Percentiles rank a stretch among this genome's conserved stretches.
Evolutionary conservation across 2,329 filamentous ascomycete species (phyloP).

Genomic region (Sporothrix brunneoviolacea): DNA sequence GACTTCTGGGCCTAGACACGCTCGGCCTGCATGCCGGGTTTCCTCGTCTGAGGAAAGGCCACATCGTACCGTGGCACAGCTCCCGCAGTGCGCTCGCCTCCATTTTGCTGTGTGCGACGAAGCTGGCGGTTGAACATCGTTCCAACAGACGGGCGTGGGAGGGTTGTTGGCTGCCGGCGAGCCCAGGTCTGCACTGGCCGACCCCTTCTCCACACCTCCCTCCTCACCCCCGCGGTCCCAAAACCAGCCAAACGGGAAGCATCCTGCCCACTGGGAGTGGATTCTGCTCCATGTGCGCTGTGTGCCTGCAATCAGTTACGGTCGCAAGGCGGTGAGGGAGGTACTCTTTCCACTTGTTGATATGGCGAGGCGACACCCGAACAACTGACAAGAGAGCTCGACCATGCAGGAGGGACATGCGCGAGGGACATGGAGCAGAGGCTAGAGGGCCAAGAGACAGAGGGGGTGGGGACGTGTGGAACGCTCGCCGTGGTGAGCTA

Average conservation of each 20-base stretch:
- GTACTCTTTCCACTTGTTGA: not conserved
- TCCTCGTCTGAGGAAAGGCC: not conserved
- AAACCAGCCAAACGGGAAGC: conserved; percentile 17
- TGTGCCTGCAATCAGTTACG: conserved; percentile 5
- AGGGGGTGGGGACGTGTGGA: conserved; percentile 10
- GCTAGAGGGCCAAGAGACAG: too few species aligned
- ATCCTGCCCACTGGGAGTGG: conserved; percentile 14
- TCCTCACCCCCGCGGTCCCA: conserved; percentile 14
- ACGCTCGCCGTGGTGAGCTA: conserved; percentile 7
- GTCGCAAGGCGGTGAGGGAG: conserved; percentile 14
- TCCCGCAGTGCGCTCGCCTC: not conserved
- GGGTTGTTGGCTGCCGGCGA: conserved; percentile 9
- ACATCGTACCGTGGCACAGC: conserved; percentile 2
- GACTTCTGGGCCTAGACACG: not conserved
- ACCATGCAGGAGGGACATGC: too few species aligned
- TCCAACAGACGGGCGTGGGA: conserved; percentile 7
- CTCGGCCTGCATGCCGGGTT: not conserved
- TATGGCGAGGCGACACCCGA: not conserved
- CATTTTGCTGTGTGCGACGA: not conserved
- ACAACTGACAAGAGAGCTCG: too few species aligned
- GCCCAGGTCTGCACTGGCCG: not conserved
- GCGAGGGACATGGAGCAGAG: too few species aligned
- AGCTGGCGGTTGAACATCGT: not conserved
- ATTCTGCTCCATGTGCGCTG: conserved; percentile 3
- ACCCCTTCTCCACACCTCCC: conserved; percentile 9